These are phyloP conservation scores for Ganoderma sinense DNA, from an alignment of 1,284 basidiomycete genomes.

Conservation along the genomic window DNA sequence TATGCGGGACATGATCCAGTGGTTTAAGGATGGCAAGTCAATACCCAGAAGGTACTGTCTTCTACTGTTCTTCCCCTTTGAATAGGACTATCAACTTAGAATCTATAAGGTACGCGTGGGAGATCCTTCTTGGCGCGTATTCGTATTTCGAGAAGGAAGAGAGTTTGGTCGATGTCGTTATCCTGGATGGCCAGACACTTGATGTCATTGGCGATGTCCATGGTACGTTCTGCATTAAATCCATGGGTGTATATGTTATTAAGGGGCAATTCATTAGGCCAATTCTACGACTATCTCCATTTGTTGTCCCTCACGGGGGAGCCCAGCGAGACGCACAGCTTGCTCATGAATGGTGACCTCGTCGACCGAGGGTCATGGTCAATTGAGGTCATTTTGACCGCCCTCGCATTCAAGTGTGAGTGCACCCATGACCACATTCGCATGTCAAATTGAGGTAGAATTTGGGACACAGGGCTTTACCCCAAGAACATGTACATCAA, in stretches of 20 bases:
- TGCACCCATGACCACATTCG: neutral
- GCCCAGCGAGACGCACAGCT: slow-evolving; percentile 82
- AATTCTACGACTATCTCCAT: slow-evolving; percentile 95
- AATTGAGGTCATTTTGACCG: slow-evolving; percentile 93
- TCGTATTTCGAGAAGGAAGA: slow-evolving; percentile 81
- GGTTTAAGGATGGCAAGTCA: slow-evolving; percentile 92
- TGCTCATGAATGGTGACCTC: slow-evolving; percentile 96
- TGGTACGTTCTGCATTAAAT: slow-evolving; percentile 53
- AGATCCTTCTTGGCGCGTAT: slow-evolving; percentile 92
- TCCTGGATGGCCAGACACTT: slow-evolving; percentile 83
- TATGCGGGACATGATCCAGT: slow-evolving; percentile 86
- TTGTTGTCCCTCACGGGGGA: slow-evolving; percentile 87
- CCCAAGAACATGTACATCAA: slow-evolving; percentile 90
- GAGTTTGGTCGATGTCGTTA: slow-evolving; percentile 81
- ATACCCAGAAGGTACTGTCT: slow-evolving; percentile 65
- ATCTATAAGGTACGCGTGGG: slow-evolving; percentile 83
- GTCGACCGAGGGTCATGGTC: slow-evolving; percentile 99
- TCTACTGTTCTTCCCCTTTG: too few species aligned
- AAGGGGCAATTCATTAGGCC: slow-evolving; percentile 57
- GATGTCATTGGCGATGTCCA: slow-evolving; percentile 95
- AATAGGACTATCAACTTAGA: neutral
- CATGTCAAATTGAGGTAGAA: slow-evolving; percentile 7
- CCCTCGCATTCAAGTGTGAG: slow-evolving; percentile 96
- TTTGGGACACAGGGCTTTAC: slow-evolving; percentile 74
- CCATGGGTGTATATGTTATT: slow-evolving; percentile 8